phyloP scores from a whole-genome alignment of 345 rosid species.

The Nasturtium officinale region DNA sequence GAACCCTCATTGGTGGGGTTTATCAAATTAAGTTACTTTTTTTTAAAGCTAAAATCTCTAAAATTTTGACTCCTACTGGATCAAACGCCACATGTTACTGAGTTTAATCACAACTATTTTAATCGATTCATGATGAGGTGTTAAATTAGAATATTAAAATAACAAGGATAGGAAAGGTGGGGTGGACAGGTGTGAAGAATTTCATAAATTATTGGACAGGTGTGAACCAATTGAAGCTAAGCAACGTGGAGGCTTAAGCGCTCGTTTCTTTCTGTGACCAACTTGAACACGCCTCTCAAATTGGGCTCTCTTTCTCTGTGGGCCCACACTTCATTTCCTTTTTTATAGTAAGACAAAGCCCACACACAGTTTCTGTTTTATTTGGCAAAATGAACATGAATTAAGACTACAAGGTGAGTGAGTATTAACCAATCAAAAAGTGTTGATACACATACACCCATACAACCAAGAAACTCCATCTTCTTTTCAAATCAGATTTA shows the following conservation, averaged over 20 bases:
- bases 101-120: neutral
- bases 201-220: constrained; percentile 22
- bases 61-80: neutral
- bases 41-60: neutral
- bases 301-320: neutral
- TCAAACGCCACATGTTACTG: constrained; percentile 21
- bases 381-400: constrained; percentile 14
- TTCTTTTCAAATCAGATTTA: constrained; percentile 23
- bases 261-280: constrained; percentile 17
- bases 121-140: constrained; percentile 1
- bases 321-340: constrained; percentile 1
- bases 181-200: constrained; percentile 27
- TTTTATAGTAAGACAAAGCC: neutral
- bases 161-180: neutral
- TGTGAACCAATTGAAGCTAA: neutral
- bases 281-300: constrained; percentile 29
- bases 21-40: neutral
- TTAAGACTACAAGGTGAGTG: neutral
- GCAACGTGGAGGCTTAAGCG: constrained; percentile 29
- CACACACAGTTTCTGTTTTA: constrained; percentile 19
- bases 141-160: neutral
- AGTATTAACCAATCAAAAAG: constrained; percentile 8
- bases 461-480: constrained; percentile 7
- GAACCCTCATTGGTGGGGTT: neutral
- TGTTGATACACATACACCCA: neutral